Conservation (phyloP, 2,329 filamentous ascomycete species). For the Calonectria pauciramosa region DNA sequence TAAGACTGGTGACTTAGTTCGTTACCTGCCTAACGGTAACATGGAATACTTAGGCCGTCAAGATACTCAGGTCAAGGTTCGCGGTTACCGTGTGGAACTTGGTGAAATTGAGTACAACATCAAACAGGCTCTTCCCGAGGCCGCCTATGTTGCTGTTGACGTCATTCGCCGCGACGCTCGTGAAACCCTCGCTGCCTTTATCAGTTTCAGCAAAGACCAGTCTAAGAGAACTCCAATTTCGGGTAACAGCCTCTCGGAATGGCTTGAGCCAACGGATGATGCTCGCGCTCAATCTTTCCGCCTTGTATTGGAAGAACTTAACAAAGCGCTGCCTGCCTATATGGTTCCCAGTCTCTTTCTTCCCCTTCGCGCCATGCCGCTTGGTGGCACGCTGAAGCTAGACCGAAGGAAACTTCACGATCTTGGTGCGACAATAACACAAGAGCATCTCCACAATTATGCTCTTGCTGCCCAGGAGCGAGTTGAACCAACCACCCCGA, state of each 20-base stretch:
- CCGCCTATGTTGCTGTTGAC: constrained; percentile 34
- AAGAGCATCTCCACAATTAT: background rate
- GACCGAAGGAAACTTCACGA: constrained; percentile 29
- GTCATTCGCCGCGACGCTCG: constrained; percentile 14
- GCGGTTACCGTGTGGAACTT: constrained; percentile 49
- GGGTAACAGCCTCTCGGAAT: background rate
- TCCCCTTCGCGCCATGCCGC: constrained; percentile 27
- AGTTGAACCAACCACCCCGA: background rate
- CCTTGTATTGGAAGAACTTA: background rate
- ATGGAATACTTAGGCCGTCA: constrained; percentile 47
- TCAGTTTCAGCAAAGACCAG: background rate
- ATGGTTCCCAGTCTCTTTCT: constrained; percentile 31
- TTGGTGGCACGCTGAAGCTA: constrained; percentile 34
- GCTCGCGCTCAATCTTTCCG: background rate
- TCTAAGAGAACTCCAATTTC: background rate
- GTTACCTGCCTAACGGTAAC: constrained; percentile 39
- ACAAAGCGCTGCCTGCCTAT: constrained; percentile 30
- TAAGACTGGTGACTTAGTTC: constrained; percentile 48
- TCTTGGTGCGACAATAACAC: background rate
- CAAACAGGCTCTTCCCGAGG: constrained; percentile 20
- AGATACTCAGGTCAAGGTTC: constrained; percentile 49
- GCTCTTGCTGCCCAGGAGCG: background rate
- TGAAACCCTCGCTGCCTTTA: constrained; percentile 16
- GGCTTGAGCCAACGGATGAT: background rate
- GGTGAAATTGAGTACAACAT: constrained; percentile 45